Conservation (phyloP, 345 rosid species). For the Erodium maritimum region DNA sequence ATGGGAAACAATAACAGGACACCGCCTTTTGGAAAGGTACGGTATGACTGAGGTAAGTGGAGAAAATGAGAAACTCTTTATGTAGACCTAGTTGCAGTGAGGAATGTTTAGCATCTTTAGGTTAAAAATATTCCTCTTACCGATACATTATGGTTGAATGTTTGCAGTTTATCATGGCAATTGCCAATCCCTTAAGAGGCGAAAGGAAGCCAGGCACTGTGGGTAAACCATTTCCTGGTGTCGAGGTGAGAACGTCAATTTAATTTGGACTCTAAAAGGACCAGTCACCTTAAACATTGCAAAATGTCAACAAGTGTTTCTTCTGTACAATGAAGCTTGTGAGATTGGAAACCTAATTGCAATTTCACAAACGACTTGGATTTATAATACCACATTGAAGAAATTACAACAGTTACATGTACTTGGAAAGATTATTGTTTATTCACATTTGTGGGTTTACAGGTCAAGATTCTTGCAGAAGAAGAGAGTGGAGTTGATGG, state of each 20-base stretch:
- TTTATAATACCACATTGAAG: neutral
- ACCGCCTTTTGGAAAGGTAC: slow-evolving; percentile 88
- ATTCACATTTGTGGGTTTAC: slow-evolving; percentile 8
- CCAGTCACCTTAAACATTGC: neutral
- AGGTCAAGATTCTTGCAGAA: slow-evolving; percentile 63
- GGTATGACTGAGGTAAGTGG: slow-evolving; percentile 91
- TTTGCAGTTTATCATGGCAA: slow-evolving; percentile 83
- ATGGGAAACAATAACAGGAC: slow-evolving; percentile 95
- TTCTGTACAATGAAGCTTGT: neutral
- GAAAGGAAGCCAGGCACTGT: slow-evolving; percentile 85
- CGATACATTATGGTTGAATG: slow-evolving; percentile 9
- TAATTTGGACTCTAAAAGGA: too few relatives aligned
- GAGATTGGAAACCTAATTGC: neutral
- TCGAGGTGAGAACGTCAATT: slow-evolving; percentile 43
- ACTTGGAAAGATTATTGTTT: neutral
- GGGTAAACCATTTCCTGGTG: slow-evolving; percentile 92
- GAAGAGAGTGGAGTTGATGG: slow-evolving; percentile 37
- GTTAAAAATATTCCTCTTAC: neutral
- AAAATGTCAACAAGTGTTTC: neutral
- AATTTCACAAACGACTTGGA: neutral
- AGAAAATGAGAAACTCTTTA: slow-evolving; percentile 4
- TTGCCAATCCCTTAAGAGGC: slow-evolving; percentile 78
- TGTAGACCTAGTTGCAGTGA: neutral
- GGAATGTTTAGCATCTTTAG: neutral
- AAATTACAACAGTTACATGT: neutral